A percentile compares a stretch with the other conserved stretches of the same genome.
These are phyloP conservation scores for Penicillium vulpinum DNA, from an alignment of 2,329 filamentous ascomycete genomes.

Conservation along the genomic window DNA sequence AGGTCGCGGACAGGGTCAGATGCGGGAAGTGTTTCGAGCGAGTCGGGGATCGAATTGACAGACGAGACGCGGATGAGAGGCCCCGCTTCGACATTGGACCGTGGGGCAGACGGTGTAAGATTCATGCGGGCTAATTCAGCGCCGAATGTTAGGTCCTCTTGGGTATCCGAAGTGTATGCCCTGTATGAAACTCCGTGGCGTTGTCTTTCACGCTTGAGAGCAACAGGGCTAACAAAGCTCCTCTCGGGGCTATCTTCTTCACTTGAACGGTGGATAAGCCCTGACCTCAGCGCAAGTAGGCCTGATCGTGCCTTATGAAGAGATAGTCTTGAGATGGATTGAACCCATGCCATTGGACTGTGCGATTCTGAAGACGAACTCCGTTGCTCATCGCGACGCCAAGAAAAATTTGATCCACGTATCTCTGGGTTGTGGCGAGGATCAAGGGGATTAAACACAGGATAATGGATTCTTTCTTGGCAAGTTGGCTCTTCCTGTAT, in stretches of 20 bases:
- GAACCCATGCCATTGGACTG: constrained; percentile 27
- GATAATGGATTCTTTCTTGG: constrained; percentile 37
- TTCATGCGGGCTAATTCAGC: constrained; percentile 16
- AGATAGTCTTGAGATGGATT: constrained; percentile 30
- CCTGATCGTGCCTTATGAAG: constrained; percentile 36
- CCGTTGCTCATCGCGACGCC: constrained; percentile 12
- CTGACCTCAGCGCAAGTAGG: constrained; percentile 30
- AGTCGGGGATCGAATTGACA: background rate
- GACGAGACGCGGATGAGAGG: background rate
- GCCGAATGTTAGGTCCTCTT: constrained; percentile 21
- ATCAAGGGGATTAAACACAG: constrained; percentile 38
- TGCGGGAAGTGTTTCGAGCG: background rate
- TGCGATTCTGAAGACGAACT: constrained; percentile 16
- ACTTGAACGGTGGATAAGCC: constrained; percentile 25
- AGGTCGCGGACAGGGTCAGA: no score
- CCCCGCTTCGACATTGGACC: no score
- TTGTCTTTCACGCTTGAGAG: background rate
- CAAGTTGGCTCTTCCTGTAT: constrained; percentile 23
- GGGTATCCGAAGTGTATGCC: constrained; percentile 6
- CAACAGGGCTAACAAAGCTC: background rate
- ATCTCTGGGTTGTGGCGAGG: constrained; percentile 36
- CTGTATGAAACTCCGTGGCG: background rate
- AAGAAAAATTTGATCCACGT: constrained; percentile 6
- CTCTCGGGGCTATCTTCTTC: background rate
- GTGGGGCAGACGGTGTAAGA: background rate